Percentiles rank a stretch among this genome's conserved stretches.
These are phyloP conservation scores for Aethionema arabicum DNA, from an alignment of 345 rosid genomes.

Conservation along the genomic window DNA sequence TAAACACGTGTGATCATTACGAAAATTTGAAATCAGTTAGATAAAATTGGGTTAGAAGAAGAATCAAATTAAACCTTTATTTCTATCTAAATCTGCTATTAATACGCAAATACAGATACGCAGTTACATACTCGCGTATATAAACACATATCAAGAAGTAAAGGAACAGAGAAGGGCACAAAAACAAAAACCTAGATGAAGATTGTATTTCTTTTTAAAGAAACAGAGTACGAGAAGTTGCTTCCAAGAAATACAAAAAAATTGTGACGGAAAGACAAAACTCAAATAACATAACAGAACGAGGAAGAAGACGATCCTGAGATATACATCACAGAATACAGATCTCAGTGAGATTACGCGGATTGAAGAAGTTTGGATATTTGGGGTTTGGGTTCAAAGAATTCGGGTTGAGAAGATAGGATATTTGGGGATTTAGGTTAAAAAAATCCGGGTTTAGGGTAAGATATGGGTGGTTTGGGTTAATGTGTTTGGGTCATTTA, in stretches of 20 bases:
- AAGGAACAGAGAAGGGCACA: neutral
- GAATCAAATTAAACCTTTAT: neutral
- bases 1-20: constrained; percentile 14
- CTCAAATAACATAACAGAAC: neutral
- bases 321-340: neutral
- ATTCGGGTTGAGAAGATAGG: too few relatives aligned
- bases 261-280: neutral
- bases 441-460: too few relatives aligned
- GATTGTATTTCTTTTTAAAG: constrained; percentile 3
- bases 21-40: neutral
- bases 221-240: constrained; percentile 27
- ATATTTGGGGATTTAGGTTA: too few relatives aligned
- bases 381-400: too few relatives aligned
- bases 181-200: neutral
- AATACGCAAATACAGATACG: neutral
- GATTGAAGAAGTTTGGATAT: too few relatives aligned
- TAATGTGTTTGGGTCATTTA: too few relatives aligned
- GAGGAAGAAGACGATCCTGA: constrained; percentile 17
- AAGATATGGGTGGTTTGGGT: too few relatives aligned
- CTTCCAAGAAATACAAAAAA: neutral
- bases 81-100: constrained; percentile 1
- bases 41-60: neutral
- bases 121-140: constrained; percentile 2
- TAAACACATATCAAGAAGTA: constrained; percentile 5
- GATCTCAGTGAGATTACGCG: too few relatives aligned